Conservation (phyloP, 495 filamentous ascomycete genomes). For the Mycothermus thermophilus region DNA sequence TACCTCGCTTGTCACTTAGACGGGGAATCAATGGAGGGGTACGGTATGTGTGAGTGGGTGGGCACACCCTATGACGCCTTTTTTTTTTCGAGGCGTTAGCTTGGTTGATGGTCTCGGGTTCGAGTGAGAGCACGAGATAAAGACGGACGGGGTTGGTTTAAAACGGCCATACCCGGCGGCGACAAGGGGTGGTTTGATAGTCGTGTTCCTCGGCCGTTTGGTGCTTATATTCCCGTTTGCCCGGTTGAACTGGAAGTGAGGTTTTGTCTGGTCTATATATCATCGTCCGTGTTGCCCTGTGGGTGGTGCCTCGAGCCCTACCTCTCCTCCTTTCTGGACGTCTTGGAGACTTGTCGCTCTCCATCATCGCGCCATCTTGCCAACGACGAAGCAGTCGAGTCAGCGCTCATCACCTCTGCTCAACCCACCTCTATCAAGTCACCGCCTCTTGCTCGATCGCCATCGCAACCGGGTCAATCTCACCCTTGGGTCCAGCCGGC, state of each 20-base stretch:
- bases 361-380: too few relatives aligned
- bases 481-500: constrained; percentile 5
- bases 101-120: not conserved
- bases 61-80: constrained; percentile 7
- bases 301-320: too few relatives aligned
- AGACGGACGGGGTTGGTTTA: not conserved
- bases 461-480: not conserved
- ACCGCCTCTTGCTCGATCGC: not conserved
- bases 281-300: too few relatives aligned
- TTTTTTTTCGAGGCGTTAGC: not conserved
- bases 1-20: constrained; percentile 7
- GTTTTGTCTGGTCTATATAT: too few relatives aligned
- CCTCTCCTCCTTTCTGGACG: too few relatives aligned
- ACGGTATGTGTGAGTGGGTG: too few relatives aligned
- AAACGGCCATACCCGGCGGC: too few relatives aligned
- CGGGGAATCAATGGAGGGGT: constrained; percentile 4
- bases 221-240: not conserved
- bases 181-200: too few relatives aligned
- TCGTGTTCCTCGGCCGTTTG: too few relatives aligned
- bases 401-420: not conserved
- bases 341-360: too few relatives aligned
- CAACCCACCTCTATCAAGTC: not conserved
- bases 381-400: too few relatives aligned
- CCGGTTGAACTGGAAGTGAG: not conserved
- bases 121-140: not conserved